Percentiles rank a stretch among this genome's conserved stretches.
Evolutionary conservation across 768 basidiomycete genomes (phyloP).

Genomic region (Rhodotorula babjevae): DNA sequence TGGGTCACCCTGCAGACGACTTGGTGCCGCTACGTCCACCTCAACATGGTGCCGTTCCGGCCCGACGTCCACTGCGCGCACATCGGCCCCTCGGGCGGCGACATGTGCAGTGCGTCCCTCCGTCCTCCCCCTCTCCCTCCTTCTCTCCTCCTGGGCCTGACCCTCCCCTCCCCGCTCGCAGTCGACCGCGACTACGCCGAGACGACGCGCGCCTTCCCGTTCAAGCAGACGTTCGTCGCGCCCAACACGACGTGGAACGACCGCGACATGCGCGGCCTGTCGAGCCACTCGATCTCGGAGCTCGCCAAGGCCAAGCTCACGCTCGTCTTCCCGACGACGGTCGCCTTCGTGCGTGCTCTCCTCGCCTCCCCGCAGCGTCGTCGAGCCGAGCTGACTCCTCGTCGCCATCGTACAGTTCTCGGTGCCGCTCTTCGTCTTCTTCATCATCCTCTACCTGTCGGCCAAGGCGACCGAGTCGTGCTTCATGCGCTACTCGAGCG

Average conservation of each 20-base stretch:
- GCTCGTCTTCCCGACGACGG: background rate
- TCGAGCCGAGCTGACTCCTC: too few relatives aligned
- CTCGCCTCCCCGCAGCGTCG: too few relatives aligned
- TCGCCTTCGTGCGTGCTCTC: constrained; percentile 1
- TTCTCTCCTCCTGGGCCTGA: background rate
- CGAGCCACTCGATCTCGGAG: background rate
- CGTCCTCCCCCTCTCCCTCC: background rate
- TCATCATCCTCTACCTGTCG: background rate
- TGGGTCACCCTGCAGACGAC: background rate
- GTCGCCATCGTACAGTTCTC: background rate
- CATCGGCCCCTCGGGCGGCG: constrained; percentile 10
- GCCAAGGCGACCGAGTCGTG: background rate
- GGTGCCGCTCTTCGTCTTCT: constrained; percentile 1
- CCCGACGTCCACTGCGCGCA: constrained; percentile 10
- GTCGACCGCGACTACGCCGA: background rate
- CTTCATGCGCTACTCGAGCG: background rate
- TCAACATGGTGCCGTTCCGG: constrained; percentile 12
- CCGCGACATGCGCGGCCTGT: constrained; percentile 3
- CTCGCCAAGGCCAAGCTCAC: constrained; percentile 3
- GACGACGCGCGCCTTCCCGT: background rate
- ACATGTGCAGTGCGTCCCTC: constrained; percentile 8
- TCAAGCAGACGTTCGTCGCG: constrained; percentile 5
- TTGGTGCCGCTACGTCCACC: constrained; percentile 6
- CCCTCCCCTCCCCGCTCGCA: background rate
- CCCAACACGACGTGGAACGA: constrained; percentile 8